These are phyloP conservation scores for Paxillus rubicundulus DNA, from an alignment of 768 basidiomycete genomes.

Conservation along the genomic window DNA sequence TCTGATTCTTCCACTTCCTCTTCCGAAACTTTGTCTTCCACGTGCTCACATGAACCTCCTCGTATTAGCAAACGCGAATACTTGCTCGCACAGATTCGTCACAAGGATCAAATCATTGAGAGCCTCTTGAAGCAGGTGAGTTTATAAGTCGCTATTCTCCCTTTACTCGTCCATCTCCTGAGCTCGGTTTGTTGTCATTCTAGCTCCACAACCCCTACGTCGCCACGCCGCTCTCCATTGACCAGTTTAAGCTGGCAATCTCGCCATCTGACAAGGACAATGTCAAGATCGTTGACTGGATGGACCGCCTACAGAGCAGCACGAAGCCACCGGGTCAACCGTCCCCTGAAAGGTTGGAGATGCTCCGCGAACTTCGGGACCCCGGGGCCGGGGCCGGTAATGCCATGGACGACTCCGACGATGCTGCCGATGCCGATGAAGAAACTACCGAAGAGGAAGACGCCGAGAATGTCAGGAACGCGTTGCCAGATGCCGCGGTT, in stretches of 20 bases:
- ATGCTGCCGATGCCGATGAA: slow-evolving; percentile 33
- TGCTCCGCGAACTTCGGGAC: slow-evolving; percentile 32
- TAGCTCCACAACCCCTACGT: slow-evolving; percentile 73
- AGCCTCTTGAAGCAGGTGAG: slow-evolving; percentile 77
- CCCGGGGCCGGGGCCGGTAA: slow-evolving; percentile 28
- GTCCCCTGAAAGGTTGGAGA: slow-evolving; percentile 26
- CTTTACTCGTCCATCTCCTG: neutral
- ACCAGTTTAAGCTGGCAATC: slow-evolving; percentile 74
- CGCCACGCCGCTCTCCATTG: slow-evolving; percentile 76
- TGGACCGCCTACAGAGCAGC: slow-evolving; percentile 65
- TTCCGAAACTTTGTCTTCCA: slow-evolving; percentile 39
- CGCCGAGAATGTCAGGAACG: slow-evolving; percentile 45
- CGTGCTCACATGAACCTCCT: slow-evolving; percentile 27
- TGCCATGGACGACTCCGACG: slow-evolving; percentile 38
- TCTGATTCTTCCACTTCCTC: slow-evolving; percentile 31
- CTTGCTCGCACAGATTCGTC: slow-evolving; percentile 78
- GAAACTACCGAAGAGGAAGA: slow-evolving; percentile 37
- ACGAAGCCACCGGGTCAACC: slow-evolving; percentile 49
- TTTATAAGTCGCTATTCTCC: neutral
- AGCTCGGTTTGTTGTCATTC: neutral
- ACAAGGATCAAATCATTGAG: slow-evolving; percentile 86
- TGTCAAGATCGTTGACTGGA: slow-evolving; percentile 67
- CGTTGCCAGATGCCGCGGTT: slow-evolving; percentile 67
- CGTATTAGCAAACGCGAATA: slow-evolving; percentile 77
- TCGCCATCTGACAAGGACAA: slow-evolving; percentile 73